Evolutionary conservation across 2,329 filamentous ascomycete species (phyloP).

Genomic region (Rhinocladiella mackenziei): DNA sequence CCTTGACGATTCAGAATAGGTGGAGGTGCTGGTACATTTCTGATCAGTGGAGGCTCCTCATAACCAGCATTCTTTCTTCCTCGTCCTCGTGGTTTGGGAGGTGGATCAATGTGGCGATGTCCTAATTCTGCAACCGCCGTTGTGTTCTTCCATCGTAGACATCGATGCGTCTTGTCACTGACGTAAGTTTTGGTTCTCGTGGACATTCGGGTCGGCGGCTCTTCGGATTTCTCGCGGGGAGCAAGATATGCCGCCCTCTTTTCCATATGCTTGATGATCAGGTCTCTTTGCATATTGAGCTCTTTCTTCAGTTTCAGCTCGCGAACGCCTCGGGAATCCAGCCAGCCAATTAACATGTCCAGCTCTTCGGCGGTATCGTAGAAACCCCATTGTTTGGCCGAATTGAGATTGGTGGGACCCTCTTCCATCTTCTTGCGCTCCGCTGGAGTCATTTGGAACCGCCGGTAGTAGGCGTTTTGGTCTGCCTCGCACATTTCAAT

Average conservation of each 20-base stretch:
- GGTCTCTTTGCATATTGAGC: conserved; percentile 68
- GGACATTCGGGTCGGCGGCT: conserved; percentile 53
- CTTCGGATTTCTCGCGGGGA: conserved; percentile 43
- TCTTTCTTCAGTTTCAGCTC: conserved; percentile 88
- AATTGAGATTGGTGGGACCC: conserved; percentile 71
- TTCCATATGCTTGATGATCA: conserved; percentile 75
- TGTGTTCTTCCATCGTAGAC: conserved; percentile 63
- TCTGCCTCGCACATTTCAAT: conserved; percentile 71
- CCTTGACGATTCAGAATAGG: conserved; percentile 42
- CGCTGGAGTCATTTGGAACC: conserved; percentile 76
- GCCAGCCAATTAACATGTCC: conserved; percentile 77
- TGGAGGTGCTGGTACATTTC: not conserved
- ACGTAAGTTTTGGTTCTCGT: conserved; percentile 61
- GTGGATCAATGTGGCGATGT: conserved; percentile 58
- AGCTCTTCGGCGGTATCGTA: conserved; percentile 76
- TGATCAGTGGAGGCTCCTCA: conserved; percentile 33
- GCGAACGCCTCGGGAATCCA: conserved; percentile 80
- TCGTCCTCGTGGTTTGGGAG: conserved; percentile 40
- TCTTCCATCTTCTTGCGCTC: conserved; percentile 85
- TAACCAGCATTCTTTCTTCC: conserved; percentile 34
- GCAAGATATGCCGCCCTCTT: conserved; percentile 70
- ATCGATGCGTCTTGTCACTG: conserved; percentile 54
- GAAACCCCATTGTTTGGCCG: conserved; percentile 83
- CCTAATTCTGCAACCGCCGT: conserved; percentile 57
- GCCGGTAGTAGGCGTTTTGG: conserved; percentile 69